Conservation (phyloP, 495 filamentous ascomycete genomes). For the Penicillium goetzii region DNA sequence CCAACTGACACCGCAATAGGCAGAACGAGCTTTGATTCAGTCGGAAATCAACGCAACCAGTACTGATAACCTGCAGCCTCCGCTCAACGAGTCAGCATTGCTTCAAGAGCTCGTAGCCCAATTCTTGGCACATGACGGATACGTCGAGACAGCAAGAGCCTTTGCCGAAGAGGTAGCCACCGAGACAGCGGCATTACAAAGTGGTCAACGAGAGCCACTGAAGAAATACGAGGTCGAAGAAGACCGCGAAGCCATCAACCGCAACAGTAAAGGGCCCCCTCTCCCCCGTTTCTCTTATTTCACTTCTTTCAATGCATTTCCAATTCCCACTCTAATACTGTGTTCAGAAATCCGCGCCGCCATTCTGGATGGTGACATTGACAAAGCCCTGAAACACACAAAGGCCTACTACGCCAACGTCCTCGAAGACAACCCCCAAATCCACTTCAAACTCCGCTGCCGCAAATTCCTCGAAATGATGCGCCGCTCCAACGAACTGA, state of each 20-base stretch:
- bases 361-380: conserved; percentile 92
- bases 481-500: conserved; percentile 72
- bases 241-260: conserved; percentile 82
- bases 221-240: conserved; percentile 76
- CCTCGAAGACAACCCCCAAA: conserved; percentile 79
- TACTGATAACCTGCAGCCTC: conserved; percentile 62
- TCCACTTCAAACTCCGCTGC: conserved; percentile 88
- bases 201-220: conserved; percentile 54
- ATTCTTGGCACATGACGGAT: conserved; percentile 93
- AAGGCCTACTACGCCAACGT: conserved; percentile 79
- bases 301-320: neutral
- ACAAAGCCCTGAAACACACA: conserved; percentile 82
- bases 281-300: neutral
- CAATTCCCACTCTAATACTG: conserved; percentile 19
- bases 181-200: conserved; percentile 67
- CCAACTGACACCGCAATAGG: conserved; percentile 46
- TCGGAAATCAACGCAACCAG: conserved; percentile 57
- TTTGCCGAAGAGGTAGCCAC: conserved; percentile 82
- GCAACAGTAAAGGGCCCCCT: conserved; percentile 67
- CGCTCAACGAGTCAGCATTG: conserved; percentile 72
- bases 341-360: conserved; percentile 77
- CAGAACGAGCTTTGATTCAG: conserved; percentile 62
- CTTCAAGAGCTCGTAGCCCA: conserved; percentile 85
- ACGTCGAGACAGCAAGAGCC: conserved; percentile 89
- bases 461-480: conserved; percentile 98